These are phyloP conservation scores for Stephanodiscus minutulus DNA, from an alignment of 108 stramenopile genomes.

Conservation along the genomic window DNA sequence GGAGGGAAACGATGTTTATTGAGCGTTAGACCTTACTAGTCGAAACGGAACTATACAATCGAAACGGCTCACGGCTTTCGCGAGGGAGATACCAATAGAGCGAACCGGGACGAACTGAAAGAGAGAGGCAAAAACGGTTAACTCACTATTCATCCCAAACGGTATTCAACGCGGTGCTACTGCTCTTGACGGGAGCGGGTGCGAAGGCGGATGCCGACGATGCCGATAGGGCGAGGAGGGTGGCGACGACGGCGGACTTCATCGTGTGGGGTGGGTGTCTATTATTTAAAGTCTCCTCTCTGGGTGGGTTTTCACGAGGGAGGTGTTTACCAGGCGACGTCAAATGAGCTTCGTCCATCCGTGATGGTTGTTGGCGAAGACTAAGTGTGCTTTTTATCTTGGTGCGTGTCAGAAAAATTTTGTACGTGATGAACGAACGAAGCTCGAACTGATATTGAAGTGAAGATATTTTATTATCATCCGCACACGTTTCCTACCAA, in stretches of 20 bases:
- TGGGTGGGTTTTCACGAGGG: too few species aligned
- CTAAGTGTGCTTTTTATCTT: too few species aligned
- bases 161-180: slow-evolving; percentile 48
- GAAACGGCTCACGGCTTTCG: too few species aligned
- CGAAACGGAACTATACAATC: too few species aligned
- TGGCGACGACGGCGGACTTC: slow-evolving; percentile 62
- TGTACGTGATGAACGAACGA: not conserved
- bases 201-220: slow-evolving; percentile 69
- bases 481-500: not conserved
- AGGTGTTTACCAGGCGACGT: not conserved
- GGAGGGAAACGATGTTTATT: not conserved
- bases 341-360: not conserved
- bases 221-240: slow-evolving; percentile 60
- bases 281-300: too few species aligned
- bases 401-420: not conserved
- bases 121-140: not conserved
- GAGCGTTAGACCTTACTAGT: too few species aligned
- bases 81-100: too few species aligned
- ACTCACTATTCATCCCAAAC: slow-evolving; percentile 53
- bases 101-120: not conserved
- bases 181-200: slow-evolving; percentile 31
- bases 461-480: not conserved
- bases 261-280: too few species aligned
- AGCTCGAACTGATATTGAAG: not conserved
- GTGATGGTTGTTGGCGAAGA: too few species aligned